Base-by-base conservation (phyloP, 1,284 basidiomycete genomes). In the Trichosporon faecale region DNA sequence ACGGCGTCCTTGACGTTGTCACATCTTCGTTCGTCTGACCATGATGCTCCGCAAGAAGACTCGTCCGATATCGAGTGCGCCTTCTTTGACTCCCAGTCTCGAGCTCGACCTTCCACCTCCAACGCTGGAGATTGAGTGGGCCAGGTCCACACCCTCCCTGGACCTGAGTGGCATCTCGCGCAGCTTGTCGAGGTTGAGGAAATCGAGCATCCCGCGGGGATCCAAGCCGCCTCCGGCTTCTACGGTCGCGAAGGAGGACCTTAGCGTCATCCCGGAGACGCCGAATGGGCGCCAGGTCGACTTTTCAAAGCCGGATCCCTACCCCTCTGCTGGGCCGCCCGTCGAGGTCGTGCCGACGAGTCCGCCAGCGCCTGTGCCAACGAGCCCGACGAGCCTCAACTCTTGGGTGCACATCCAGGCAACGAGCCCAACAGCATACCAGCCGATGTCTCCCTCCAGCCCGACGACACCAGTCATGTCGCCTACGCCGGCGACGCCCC, bases 1-100 rank as follows among this genome's bases (percentile, higher is more conserved):
- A 60, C 27, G 14, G 7, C 7, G 23, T 27, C 55, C 29, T 60
- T 29, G 25, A 29, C 55, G 52, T 55, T 25, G 52, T 14, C 21
- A 55, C 25, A 18, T 31, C 55, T 11, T 27, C 55, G 29, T 4
- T 18, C 21, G 11, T 49, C 46, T 21, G 5, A 18, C 14, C 55
- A 29, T 31, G 25, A 60, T 60, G 55, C 27, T 60, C 55, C 55
- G 55, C 55, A 60, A 60, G 29, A 60, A 60, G 55, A 60, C 25
- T 29, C 55, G 55, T 9, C 55, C 55, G 29, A 60, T 29, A 31
- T 60, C 55, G 27, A 16, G 25, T 60, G 29, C 55, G 55, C 55
- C 55, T 29, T 60, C 55, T 16, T 29, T 60, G 16, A 60, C 55
- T 60, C 55, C 55, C 14, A 60, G 55, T 16, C 55, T 60, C 12